phyloP scores from a whole-genome alignment of 1,284 basidiomycete species.

The Phylloporus sp. region DNA sequence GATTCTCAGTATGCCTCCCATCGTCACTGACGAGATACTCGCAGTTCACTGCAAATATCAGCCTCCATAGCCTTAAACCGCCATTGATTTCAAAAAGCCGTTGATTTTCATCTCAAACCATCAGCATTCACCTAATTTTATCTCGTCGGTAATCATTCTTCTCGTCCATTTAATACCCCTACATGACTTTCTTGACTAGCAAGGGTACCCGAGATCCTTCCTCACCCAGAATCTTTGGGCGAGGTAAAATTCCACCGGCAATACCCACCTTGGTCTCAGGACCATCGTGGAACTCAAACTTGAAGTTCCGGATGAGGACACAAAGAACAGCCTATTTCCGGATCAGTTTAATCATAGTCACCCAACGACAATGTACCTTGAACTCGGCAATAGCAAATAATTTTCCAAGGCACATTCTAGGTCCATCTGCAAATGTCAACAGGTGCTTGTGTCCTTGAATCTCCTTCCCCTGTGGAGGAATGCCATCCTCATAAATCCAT shows the following conservation, averaged over 20 bases:
- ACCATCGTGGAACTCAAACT: background rate
- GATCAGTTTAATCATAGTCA: background rate
- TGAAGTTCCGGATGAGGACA: background rate
- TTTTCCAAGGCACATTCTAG: constrained; percentile 42
- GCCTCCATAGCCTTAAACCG: no score
- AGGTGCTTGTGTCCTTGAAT: constrained; percentile 40
- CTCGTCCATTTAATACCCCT: background rate
- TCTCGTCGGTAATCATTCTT: no score
- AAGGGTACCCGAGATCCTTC: background rate
- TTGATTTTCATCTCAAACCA: no score
- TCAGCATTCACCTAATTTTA: no score
- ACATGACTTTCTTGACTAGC: background rate
- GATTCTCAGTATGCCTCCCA: no score
- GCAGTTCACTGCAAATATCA: no score
- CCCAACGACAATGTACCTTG: constrained; percentile 29
- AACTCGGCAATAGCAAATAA: constrained; percentile 42
- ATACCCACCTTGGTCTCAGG: background rate
- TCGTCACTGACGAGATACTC: no score
- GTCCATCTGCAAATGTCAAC: constrained; percentile 41
- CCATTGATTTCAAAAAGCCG: no score
- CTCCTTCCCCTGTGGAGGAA: constrained; percentile 28
- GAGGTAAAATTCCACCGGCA: background rate
- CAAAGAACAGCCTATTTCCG: background rate
- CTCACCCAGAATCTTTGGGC: background rate
- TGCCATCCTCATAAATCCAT: constrained; percentile 43